Percentiles rank a stretch among this genome's conserved stretches.
These are phyloP conservation scores for Populus deltoides DNA, from an alignment of 345 rosid species.

Conservation along the genomic window DNA sequence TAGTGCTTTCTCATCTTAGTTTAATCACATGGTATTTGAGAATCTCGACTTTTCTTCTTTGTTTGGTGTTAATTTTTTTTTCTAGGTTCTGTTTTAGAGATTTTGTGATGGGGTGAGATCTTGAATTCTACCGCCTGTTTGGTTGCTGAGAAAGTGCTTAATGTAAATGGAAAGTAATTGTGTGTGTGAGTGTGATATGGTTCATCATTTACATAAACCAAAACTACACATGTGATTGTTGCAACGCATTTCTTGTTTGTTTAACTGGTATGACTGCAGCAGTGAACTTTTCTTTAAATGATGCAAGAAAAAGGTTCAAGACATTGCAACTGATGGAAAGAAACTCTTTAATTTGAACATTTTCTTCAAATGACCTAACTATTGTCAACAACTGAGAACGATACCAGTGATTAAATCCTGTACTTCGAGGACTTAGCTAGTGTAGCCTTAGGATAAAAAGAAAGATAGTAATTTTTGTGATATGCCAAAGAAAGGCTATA, in stretches of 20 bases:
- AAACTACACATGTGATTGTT: too few species aligned
- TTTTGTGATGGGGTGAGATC: neutral
- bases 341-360: neutral
- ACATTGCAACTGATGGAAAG: neutral
- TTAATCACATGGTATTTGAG: neutral
- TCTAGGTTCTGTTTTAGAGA: neutral
- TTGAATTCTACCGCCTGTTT: neutral
- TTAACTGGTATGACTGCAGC: neutral
- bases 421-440: neutral
- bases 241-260: neutral
- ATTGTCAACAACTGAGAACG: neutral
- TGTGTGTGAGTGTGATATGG: neutral
- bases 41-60: neutral
- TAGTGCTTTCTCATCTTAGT: conserved; percentile 2
- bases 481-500: neutral
- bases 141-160: neutral
- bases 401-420: neutral
- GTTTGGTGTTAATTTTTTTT: neutral
- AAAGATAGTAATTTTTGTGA: neutral
- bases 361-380: neutral
- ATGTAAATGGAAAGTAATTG: neutral
- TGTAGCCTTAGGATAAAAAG: too few species aligned
- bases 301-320: neutral
- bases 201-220: neutral
- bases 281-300: neutral